These are phyloP conservation scores for Harringtonia lauricola DNA, from an alignment of 2,329 filamentous ascomycete genomes.

Conservation along the genomic window DNA sequence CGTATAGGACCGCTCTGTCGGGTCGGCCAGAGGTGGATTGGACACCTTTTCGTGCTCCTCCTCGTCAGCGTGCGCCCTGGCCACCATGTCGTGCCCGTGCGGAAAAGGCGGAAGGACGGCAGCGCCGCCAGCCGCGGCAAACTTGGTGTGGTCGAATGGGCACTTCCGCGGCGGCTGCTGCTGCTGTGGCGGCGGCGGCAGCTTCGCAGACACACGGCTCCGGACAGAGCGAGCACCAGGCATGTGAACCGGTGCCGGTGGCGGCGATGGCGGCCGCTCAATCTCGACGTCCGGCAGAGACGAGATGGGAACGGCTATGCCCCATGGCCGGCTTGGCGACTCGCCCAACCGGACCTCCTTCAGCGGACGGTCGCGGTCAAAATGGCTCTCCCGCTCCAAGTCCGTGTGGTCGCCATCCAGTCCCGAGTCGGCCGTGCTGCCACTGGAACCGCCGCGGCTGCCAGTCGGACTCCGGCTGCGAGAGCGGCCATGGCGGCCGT, in stretches of 20 bases:
- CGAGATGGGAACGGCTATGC: constrained; percentile 61
- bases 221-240: constrained; percentile 20
- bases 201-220: not conserved
- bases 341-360: constrained; percentile 90
- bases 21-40: not conserved
- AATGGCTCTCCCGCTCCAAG: constrained; percentile 51
- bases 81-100: not conserved
- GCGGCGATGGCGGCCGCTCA: constrained; percentile 40
- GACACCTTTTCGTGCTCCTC: constrained; percentile 7
- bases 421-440: constrained; percentile 5
- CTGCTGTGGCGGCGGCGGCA: too few species aligned
- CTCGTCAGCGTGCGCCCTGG: constrained; percentile 7
- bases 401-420: constrained; percentile 28
- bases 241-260: constrained; percentile 45
- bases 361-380: constrained; percentile 74
- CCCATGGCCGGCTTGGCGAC: constrained; percentile 87
- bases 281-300: constrained; percentile 21
- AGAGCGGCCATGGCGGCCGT: constrained; percentile 4
- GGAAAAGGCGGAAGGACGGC: constrained; percentile 2
- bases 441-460: not conserved
- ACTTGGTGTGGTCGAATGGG: constrained; percentile 35
- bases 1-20: constrained; percentile 11
- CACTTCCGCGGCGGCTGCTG: constrained; percentile 40
- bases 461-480: not conserved
- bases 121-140: constrained; percentile 8